Conservation (phyloP, 345 rosid genomes). For the Eucalyptus erythrocorys region DNA sequence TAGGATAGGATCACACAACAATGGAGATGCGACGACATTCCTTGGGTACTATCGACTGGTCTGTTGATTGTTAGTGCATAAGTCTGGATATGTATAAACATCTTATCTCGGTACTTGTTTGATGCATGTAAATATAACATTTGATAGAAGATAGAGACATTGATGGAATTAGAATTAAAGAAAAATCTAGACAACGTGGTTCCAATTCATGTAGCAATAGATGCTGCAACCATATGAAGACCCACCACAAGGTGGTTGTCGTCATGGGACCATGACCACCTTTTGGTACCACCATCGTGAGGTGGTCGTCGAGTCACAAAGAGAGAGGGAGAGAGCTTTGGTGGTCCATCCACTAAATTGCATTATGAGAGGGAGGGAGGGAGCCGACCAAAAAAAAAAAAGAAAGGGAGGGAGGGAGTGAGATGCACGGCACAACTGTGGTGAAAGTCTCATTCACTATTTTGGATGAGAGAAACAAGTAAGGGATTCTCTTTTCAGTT, state of each 20-base stretch:
- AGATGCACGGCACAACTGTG: accelerated
- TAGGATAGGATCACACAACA: neutral
- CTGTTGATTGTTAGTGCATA: neutral
- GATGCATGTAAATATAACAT: neutral
- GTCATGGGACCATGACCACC: neutral
- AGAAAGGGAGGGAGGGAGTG: too few relatives aligned
- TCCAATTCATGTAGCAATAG: accelerated
- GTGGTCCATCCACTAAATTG: too few relatives aligned
- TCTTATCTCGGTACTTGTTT: neutral
- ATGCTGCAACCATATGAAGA: accelerated
- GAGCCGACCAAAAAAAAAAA: too few relatives aligned
- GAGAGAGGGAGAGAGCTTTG: too few relatives aligned
- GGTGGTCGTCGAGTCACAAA: too few relatives aligned
- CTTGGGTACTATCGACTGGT: neutral
- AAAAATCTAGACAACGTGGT: accelerated
- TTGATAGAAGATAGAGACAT: neutral
- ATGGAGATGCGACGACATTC: neutral
- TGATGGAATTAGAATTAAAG: neutral
- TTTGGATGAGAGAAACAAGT: neutral
- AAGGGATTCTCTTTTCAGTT: neutral
- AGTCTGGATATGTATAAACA: neutral
- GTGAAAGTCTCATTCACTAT: neutral
- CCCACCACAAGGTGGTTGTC: neutral
- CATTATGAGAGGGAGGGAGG: too few relatives aligned
- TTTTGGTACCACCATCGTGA: neutral